Base-by-base conservation (phyloP, 2,329 filamentous ascomycete genomes). In the Pestalotiopsis sp. region DNA sequence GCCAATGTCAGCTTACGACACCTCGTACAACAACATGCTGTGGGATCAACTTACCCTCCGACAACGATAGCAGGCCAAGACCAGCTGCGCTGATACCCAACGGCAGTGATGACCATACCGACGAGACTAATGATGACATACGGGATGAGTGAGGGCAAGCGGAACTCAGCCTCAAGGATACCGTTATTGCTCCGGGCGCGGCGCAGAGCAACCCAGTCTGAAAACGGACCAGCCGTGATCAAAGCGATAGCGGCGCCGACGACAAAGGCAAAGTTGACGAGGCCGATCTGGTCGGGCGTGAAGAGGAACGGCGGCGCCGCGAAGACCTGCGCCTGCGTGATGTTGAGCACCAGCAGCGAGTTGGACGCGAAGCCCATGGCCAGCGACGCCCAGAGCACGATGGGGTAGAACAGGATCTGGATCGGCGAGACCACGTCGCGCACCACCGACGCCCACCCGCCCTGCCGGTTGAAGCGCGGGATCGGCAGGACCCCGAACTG, bases 241-340 rank as follows among this genome's bases (percentile, higher is more conserved):
- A 84, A 74, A 3, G 81, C 82, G 23, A 82, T 67, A 17, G 79
- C 69, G n/a, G 78, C 81, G 31, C 83, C 83, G 12, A 79, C 75
- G 39, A 80, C 76, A 69, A 83, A 80, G 5, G 81, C 80, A 71
- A 84, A 85, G 71, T 87, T 87, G 13, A 82, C 80, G 73, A 82
- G 85, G 1, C 85, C 85, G 23, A 86, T 82, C 39, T 80, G 74
- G 11, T 78, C 74, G 1, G 83, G 77, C 5, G 68, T 78, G 77
- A 85, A 85, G 39, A 76, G 73, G 71, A 86, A 87, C 0, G 84
- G 83, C 11, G 82, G 81, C 2, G 80, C 77, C 6, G 73, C 78
- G 68, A 87, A 81, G 1, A 84, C 78, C 14, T 82, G 80, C 1
- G 84, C 84, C 71, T 87, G 81, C 11, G 82, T 85, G n/a, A 87